Conservation (phyloP, 2,329 filamentous ascomycete species). For the Xylariaceae sp. region DNA sequence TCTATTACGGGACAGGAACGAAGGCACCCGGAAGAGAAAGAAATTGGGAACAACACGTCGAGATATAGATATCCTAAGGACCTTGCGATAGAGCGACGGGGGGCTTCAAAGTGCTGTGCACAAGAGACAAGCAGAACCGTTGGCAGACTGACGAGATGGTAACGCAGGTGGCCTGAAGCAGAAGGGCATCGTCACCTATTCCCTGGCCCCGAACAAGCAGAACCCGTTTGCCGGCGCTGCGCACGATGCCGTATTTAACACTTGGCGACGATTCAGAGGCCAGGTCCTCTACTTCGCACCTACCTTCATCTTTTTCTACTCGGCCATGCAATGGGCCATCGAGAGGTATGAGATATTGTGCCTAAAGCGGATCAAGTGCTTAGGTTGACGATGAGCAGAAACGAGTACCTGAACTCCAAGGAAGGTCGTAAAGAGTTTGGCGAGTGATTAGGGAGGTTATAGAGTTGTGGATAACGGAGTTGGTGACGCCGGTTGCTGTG, state of each 20-base stretch:
- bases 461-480: slow-evolving; percentile 7
- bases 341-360: slow-evolving; percentile 65
- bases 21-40: not conserved
- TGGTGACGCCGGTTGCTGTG: slow-evolving; percentile 4
- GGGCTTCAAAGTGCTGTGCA: not conserved
- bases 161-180: slow-evolving; percentile 59
- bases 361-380: not conserved
- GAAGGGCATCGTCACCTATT: slow-evolving; percentile 70
- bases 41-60: not conserved
- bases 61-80: not conserved
- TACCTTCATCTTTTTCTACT: slow-evolving; percentile 77
- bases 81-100: not conserved
- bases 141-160: slow-evolving; percentile 26
- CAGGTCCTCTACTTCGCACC: slow-evolving; percentile 91
- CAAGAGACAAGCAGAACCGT: slow-evolving; percentile 1
- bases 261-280: slow-evolving; percentile 79
- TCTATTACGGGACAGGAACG: not conserved
- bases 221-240: slow-evolving; percentile 77
- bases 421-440: slow-evolving; percentile 33
- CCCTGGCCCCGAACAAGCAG: slow-evolving; percentile 85
- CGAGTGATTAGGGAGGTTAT: slow-evolving; percentile 26
- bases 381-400: slow-evolving; percentile 23
- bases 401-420: slow-evolving; percentile 40
- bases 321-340: slow-evolving; percentile 85
- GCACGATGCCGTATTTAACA: slow-evolving; percentile 92